A percentile compares a stretch with the other conserved stretches of the same genome.
Conservation (phyloP, 192 early-diverging fungal species). For the Gaertneriomyces semiglobifer region DNA sequence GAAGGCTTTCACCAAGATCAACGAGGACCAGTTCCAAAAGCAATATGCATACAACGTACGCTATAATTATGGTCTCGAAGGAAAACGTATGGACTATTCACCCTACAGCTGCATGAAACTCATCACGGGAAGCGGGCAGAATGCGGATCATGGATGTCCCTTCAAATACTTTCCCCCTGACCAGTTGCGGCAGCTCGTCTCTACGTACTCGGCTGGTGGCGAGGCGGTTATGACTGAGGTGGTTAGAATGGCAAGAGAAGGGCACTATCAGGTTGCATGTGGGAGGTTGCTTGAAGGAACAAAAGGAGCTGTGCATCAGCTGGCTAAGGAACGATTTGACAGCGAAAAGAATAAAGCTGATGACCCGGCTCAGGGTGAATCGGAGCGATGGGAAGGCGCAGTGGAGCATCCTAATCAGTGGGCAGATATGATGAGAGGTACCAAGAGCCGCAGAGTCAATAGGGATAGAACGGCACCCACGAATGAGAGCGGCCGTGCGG, state of each 20-base stretch:
- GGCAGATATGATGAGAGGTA: constrained; percentile 65
- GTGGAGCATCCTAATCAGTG: constrained; percentile 95
- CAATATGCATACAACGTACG: constrained; percentile 89
- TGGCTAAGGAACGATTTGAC: constrained; percentile 15
- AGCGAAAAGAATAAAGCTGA: constrained; percentile 38
- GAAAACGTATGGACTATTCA: constrained; percentile 65
- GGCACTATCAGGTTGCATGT: constrained; percentile 93
- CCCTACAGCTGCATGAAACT: constrained; percentile 75
- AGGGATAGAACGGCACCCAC: too few species aligned
- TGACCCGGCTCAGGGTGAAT: constrained; percentile 23
- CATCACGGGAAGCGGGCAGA: constrained; percentile 72
- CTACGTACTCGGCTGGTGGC: constrained; percentile 47
- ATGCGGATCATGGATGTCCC: constrained; percentile 94
- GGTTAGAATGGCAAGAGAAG: constrained; percentile 55
- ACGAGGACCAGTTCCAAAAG: constrained; percentile 90
- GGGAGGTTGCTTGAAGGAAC: constrained; percentile 82
- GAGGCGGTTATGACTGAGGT: constrained; percentile 67
- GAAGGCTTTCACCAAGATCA: constrained; percentile 70
- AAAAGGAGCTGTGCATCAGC: constrained; percentile 26
- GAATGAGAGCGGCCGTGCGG: too few species aligned
- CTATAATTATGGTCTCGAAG: constrained; percentile 95
- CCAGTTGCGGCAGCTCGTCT: constrained; percentile 61
- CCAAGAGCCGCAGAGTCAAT: background rate
- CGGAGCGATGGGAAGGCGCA: constrained; percentile 12
- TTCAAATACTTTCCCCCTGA: constrained; percentile 76